Base-by-base conservation (phyloP, 768 basidiomycete species). In the Suillus brevipes region DNA sequence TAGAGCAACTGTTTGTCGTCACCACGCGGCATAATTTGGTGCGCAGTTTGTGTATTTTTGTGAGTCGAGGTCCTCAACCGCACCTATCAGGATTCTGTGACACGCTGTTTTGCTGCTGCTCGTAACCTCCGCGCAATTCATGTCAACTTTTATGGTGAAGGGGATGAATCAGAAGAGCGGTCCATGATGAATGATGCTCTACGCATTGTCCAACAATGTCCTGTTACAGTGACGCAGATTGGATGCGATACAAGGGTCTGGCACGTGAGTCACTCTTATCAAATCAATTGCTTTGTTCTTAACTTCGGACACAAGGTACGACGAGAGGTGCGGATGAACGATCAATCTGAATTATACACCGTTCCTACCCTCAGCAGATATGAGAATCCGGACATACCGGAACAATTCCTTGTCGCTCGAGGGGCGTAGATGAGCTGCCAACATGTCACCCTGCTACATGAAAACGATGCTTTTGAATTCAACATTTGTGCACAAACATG, bases 201-300 rank as follows among this genome's bases (percentile, higher is more conserved):
- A 49, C 71, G 72, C 6, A 79, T 92, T 31, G 81, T 83, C 16
- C 77, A 75, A 4, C 76, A 78, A 25, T 89, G 89, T 71, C 79
- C 81, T 40, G 70, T 84, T 10, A 83, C 80, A 4, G 75, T 92
- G 47, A 73, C 73, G 25, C 86, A 88, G 64, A 83, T 93, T 67
- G 91, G 92, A 5, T 87, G 86, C 68, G 88, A 87, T 70, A 85
- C 87, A 0, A 79, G 78, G 43, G 90, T 90, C 1, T 91, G 89
- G 87, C 84, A 89, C 82, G 91, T 90, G 64, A 72, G 80, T 58
- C 28, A 23, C 25, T 49, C 43, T 60, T 13, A 18, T 38, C 9
- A 31, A 31, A 49, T 20, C 45, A 7, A 36, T 25, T 45, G 28
- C 50, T 55, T 57, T 45, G 49, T 34, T 62, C 60, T 69, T 45